A percentile compares a stretch with the other conserved stretches of the same genome.
Evolutionary conservation across 768 basidiomycete genomes (phyloP).

Genomic region (Suillus brevipes): DNA sequence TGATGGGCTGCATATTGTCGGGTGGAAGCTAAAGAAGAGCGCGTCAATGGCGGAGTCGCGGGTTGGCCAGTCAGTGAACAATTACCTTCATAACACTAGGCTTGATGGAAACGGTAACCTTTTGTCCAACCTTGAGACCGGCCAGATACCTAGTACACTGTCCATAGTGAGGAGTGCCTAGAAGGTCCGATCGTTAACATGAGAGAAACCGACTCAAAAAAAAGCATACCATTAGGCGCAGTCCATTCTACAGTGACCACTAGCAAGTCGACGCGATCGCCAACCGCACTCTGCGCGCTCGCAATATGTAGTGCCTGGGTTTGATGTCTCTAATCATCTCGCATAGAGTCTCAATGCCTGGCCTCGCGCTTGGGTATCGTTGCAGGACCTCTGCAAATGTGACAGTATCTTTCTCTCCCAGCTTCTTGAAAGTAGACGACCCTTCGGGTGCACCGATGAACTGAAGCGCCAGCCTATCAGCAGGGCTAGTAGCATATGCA

Average conservation of each 20-base stretch:
- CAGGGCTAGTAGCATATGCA: slow-evolving; percentile 63
- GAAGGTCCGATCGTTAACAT: slow-evolving; percentile 8
- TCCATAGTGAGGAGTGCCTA: slow-evolving; percentile 79
- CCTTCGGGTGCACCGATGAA: slow-evolving; percentile 97
- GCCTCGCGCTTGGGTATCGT: slow-evolving; percentile 75
- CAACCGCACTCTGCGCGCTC: slow-evolving; percentile 91
- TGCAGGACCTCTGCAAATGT: slow-evolving; percentile 86
- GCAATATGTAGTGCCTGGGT: slow-evolving; percentile 98
- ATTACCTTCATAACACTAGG: slow-evolving; percentile 97
- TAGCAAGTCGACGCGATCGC: slow-evolving; percentile 89
- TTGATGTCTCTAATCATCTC: slow-evolving; percentile 93
- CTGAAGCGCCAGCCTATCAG: slow-evolving; percentile 77
- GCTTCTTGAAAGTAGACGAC: slow-evolving; percentile 88
- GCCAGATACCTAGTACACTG: slow-evolving; percentile 97
- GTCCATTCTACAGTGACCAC: slow-evolving; percentile 97
- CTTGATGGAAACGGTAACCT: slow-evolving; percentile 97
- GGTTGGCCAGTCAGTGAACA: slow-evolving; percentile 16
- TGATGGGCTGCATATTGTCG: slow-evolving; percentile 82
- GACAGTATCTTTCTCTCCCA: slow-evolving; percentile 92
- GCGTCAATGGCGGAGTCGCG: slow-evolving; percentile 4
- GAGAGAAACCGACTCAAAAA: not conserved
- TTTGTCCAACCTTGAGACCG: slow-evolving; percentile 77
- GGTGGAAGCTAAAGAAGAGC: slow-evolving; percentile 67
- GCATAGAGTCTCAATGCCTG: slow-evolving; percentile 82
- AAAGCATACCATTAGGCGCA: slow-evolving; percentile 70